phyloP scores from a whole-genome alignment of 2,329 filamentous ascomycete genomes.

The Aureobasidium subglaciale region DNA sequence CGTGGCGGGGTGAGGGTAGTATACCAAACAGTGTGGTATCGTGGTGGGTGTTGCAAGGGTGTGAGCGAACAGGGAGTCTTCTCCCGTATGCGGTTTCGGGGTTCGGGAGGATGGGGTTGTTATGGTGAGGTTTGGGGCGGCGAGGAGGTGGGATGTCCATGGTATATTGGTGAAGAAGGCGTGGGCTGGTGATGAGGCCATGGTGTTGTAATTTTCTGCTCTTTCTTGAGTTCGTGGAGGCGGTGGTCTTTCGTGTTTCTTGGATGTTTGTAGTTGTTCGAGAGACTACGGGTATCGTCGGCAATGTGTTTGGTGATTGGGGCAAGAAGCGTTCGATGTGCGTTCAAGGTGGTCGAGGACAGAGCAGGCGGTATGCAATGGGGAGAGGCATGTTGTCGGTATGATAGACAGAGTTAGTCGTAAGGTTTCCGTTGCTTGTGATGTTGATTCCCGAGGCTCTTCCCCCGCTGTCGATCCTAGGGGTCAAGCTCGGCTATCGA shows the following conservation, averaged over 20 bases:
- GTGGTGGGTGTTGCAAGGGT: slow-evolving; percentile 47
- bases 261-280: background rate
- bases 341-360: too few relatives aligned
- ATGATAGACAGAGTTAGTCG: background rate
- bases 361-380: background rate
- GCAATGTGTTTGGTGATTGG: background rate
- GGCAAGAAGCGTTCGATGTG: too few relatives aligned
- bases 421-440: background rate
- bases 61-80: slow-evolving; percentile 48
- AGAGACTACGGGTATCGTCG: too few relatives aligned
- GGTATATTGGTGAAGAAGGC: slow-evolving; percentile 26
- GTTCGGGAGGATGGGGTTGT: slow-evolving; percentile 31
- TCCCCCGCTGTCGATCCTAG: slow-evolving; percentile 4
- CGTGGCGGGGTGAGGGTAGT: slow-evolving; percentile 34
- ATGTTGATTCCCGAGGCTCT: background rate
- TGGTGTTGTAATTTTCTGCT: background rate
- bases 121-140: slow-evolving; percentile 32
- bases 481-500: background rate
- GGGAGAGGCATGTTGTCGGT: background rate
- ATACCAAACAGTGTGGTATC: slow-evolving; percentile 39
- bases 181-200: background rate
- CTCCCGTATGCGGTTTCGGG: slow-evolving; percentile 31
- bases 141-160: slow-evolving; percentile 26
- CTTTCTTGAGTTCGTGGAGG: too few relatives aligned
- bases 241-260: too few relatives aligned